phyloP scores from a whole-genome alignment of 106 monocot genomes.

The Alisma plantagoaquatica region DNA sequence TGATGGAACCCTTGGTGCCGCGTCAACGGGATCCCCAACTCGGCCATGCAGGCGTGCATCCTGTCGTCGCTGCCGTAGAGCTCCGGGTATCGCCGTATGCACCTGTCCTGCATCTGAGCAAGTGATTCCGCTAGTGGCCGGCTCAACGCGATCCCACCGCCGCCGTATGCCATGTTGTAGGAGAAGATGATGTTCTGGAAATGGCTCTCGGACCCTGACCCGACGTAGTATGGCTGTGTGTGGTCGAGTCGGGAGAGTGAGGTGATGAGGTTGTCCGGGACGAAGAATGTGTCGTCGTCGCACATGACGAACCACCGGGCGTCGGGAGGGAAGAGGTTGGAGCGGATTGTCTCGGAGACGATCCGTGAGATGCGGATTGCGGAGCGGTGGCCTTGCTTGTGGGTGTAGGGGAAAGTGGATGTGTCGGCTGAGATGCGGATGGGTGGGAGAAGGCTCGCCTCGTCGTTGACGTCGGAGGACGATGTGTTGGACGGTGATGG shows the following conservation, averaged over 20 bases:
- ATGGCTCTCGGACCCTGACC: slow-evolving; percentile 41
- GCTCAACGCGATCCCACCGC: slow-evolving; percentile 66
- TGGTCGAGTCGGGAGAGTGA: slow-evolving; percentile 29
- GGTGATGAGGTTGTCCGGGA: slow-evolving; percentile 26
- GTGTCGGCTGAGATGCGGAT: slow-evolving; percentile 56
- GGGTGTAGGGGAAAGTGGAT: slow-evolving; percentile 49
- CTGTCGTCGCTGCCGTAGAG: slow-evolving; percentile 66
- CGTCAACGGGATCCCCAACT: slow-evolving; percentile 59
- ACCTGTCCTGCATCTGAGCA: slow-evolving; percentile 36
- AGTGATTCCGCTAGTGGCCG: slow-evolving; percentile 34
- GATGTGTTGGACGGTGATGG: too few relatives aligned
- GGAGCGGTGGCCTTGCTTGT: too few relatives aligned
- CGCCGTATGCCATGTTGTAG: slow-evolving; percentile 65
- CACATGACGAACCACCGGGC: slow-evolving; percentile 81
- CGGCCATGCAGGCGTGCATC: slow-evolving; percentile 73
- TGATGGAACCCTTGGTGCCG: slow-evolving; percentile 57
- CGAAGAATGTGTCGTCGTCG: slow-evolving; percentile 76
- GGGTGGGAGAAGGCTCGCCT: slow-evolving; percentile 18
- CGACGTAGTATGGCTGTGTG: slow-evolving; percentile 27
- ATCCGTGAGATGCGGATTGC: slow-evolving; percentile 85
- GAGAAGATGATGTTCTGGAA: slow-evolving; percentile 58
- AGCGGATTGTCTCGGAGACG: slow-evolving; percentile 65
- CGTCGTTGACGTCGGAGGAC: too few relatives aligned
- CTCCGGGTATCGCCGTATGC: slow-evolving; percentile 43
- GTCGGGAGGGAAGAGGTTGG: slow-evolving; percentile 14